Conservation (phyloP, 108 stramenopile genomes). For the Cyclotella sp. region DNA sequence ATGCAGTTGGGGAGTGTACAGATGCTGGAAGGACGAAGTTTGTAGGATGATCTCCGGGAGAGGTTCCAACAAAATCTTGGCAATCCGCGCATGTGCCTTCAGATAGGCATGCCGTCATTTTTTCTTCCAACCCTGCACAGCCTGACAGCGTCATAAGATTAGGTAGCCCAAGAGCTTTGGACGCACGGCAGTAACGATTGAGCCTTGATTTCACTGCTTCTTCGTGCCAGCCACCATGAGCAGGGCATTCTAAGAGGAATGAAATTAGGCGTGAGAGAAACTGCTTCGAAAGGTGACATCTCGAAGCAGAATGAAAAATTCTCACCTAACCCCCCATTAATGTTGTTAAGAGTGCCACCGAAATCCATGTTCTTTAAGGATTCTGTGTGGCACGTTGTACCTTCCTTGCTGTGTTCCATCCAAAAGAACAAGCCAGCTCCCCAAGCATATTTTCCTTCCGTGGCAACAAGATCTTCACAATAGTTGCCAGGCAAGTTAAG, state of each 20-base stretch:
- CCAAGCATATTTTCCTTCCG: conserved; percentile 39
- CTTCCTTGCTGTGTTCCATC: conserved; percentile 45
- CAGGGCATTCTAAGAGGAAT: conserved; percentile 24
- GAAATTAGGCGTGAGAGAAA: too few relatives aligned
- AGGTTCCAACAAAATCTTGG: conserved; percentile 30
- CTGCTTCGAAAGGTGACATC: too few relatives aligned
- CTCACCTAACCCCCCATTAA: conserved; percentile 9
- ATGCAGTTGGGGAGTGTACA: background rate
- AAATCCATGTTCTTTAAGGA: conserved; percentile 23
- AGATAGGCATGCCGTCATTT: conserved; percentile 20
- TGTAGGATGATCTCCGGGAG: conserved; percentile 20
- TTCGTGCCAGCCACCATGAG: conserved; percentile 45
- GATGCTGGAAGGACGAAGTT: conserved; percentile 4
- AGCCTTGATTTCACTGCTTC: conserved; percentile 37
- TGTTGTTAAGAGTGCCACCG: conserved; percentile 42
- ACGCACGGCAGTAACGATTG: conserved; percentile 40
- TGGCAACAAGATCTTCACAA: conserved; percentile 22
- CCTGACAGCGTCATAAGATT: conserved; percentile 25
- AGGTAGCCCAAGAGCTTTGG: conserved; percentile 32
- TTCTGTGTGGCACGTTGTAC: conserved; percentile 36
- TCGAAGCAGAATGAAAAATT: too few relatives aligned
- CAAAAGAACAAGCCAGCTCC: conserved; percentile 41
- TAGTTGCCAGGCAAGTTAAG: too few relatives aligned
- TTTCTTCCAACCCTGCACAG: conserved; percentile 35
- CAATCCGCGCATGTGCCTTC: conserved; percentile 33